phyloP scores from a whole-genome alignment of 2,329 filamentous ascomycete species.

The Elsinoe necatrix region DNA sequence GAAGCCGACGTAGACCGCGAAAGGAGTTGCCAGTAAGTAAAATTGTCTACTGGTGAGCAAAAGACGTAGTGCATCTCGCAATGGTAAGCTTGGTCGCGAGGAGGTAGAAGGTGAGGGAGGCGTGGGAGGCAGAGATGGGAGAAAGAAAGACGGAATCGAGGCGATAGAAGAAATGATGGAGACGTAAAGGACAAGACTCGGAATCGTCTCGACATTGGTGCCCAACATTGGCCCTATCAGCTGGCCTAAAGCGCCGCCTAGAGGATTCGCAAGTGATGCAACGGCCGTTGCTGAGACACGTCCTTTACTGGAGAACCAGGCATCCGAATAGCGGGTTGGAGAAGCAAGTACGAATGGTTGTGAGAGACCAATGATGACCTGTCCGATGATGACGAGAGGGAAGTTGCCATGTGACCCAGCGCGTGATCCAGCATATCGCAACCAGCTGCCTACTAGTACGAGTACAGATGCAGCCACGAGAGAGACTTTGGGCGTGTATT shows the following conservation, averaged over 20 bases:
- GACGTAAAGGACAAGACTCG: constrained; percentile 75
- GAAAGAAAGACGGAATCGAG: constrained; percentile 68
- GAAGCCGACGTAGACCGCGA: constrained; percentile 74
- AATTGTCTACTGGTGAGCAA: constrained; percentile 56
- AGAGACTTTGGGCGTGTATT: constrained; percentile 64
- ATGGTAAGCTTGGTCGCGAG: constrained; percentile 45
- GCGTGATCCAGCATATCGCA: constrained; percentile 39
- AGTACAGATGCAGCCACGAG: constrained; percentile 67
- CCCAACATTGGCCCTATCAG: constrained; percentile 76
- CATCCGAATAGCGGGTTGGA: constrained; percentile 81
- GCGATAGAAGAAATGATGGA: constrained; percentile 65
- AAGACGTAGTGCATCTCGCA: constrained; percentile 43
- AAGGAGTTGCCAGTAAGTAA: constrained; percentile 75
- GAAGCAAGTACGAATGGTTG: constrained; percentile 89
- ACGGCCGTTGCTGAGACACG: constrained; percentile 82
- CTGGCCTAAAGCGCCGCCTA: constrained; percentile 83
- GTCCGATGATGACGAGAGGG: constrained; percentile 76
- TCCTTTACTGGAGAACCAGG: constrained; percentile 84
- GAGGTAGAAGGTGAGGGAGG: constrained; percentile 60
- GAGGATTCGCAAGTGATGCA: constrained; percentile 76
- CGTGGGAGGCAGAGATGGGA: constrained; percentile 67
- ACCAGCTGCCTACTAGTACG: constrained; percentile 78
- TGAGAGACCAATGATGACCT: constrained; percentile 78
- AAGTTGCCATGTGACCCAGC: constrained; percentile 47
- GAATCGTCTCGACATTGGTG: constrained; percentile 54